phyloP scores from a whole-genome alignment of 768 basidiomycete species.

The Russula lepida region DNA sequence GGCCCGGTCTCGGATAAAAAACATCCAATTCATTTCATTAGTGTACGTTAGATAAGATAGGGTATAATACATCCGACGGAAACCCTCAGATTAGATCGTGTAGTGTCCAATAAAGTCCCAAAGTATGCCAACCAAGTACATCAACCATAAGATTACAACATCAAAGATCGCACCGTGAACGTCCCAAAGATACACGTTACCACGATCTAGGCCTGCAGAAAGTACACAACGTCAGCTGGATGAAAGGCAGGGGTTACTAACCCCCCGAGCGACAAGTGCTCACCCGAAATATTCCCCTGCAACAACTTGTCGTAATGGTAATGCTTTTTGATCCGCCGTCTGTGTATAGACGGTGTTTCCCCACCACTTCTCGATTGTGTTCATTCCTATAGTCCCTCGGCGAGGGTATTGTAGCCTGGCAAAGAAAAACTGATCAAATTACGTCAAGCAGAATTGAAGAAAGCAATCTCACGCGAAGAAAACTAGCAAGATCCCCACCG shows the following conservation, averaged over 20 bases:
- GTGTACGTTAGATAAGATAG: not conserved
- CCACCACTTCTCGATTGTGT: constrained; percentile 19
- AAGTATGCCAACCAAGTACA: constrained; percentile 11
- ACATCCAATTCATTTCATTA: too few species aligned
- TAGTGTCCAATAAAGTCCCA: not conserved
- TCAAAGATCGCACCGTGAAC: constrained; percentile 1
- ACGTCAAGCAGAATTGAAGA: not conserved
- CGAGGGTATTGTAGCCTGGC: constrained; percentile 18
- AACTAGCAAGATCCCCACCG: constrained; percentile 55
- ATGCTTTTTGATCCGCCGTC: constrained; percentile 15
- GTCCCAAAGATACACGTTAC: constrained; percentile 10
- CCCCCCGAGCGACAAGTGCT: not conserved
- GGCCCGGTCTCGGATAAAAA: not conserved
- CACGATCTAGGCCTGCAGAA: constrained; percentile 15
- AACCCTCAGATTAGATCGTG: constrained; percentile 12
- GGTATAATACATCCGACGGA: not conserved
- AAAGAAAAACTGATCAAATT: not conserved
- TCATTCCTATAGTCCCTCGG: constrained; percentile 11
- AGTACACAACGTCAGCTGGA: not conserved
- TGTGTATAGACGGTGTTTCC: constrained; percentile 20
- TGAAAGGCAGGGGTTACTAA: not conserved
- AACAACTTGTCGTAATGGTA: constrained; percentile 13
- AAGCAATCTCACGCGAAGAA: constrained; percentile 50
- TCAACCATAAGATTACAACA: constrained; percentile 11
- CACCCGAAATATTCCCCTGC: constrained; percentile 20